Conservation (phyloP, 495 filamentous ascomycete genomes). For the Aspergillus asperescens region DNA sequence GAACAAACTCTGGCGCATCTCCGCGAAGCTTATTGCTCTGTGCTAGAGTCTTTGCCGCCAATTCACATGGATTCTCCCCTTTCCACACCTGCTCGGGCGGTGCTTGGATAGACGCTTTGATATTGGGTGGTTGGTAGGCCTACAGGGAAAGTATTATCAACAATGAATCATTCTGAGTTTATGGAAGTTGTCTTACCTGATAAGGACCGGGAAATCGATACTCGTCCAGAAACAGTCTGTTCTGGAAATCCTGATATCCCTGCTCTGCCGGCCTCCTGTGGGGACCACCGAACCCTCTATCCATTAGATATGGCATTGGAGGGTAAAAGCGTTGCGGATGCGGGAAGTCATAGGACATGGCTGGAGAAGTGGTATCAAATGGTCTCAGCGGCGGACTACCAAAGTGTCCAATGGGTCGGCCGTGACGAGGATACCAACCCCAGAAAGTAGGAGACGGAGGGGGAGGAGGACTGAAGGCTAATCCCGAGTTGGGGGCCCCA, state of each 20-base stretch:
- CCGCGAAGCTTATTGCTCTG: slow-evolving; percentile 12
- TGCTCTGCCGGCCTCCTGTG: not conserved
- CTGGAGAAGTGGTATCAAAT: not conserved
- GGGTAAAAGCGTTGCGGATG: not conserved
- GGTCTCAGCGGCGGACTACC: not conserved
- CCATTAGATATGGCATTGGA: not conserved
- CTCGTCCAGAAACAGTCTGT: slow-evolving; percentile 15
- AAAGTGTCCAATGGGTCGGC: not conserved
- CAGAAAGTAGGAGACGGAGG: not conserved
- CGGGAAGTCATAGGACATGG: not conserved
- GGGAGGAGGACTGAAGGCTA: not conserved
- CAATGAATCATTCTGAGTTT: not conserved
- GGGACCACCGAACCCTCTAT: not conserved
- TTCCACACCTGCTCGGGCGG: not conserved
- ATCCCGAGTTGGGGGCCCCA: not conserved
- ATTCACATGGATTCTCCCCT: not conserved
- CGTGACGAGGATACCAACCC: not conserved
- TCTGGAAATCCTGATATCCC: slow-evolving; percentile 3
- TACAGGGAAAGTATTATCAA: not conserved
- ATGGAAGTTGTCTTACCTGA: slow-evolving; percentile 9
- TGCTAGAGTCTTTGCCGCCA: not conserved
- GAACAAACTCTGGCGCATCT: slow-evolving; percentile 25
- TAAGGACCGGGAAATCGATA: slow-evolving; percentile 16
- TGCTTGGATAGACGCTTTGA: not conserved
- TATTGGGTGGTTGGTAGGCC: slow-evolving; percentile 6